Evolutionary conservation across 805 yeast genomes (phyloP), one percentile per base, ranked within the genome.

Genomic region (Scheffersomyces coipomensis): DNA sequence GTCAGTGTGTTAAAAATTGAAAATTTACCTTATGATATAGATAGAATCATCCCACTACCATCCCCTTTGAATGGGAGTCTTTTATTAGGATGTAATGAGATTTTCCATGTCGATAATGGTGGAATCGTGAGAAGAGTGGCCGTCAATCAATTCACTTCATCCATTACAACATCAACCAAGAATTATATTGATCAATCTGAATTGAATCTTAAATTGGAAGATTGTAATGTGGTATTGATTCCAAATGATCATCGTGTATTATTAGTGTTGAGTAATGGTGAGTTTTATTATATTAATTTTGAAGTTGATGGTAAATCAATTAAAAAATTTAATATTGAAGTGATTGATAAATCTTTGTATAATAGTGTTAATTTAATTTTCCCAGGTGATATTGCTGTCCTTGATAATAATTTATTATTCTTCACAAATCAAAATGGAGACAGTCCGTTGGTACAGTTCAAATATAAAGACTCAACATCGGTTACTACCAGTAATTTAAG

Each of bases 91-190:
- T 74, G 84, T 25, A 89, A 90, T 55, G 86, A 84, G 50, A 48
- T 90, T 7, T 64, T 88, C 9, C 90, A 87, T 59, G 75, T 88
- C 13, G 96, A 90, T 53, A 79, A 87, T 22, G 76, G 88, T 2
- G 95, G 95, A 3, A 77, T 82, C 23, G 53, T 72, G 2, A 73
- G 78, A 43, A 83, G 88, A 19, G 65, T 82, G 2, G 80, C 83
- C 2, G 77, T 83, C 2, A 86, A 86, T 54, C 60, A 66, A 42
- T 83, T 64, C 49, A 76, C 79, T 21, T 46, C 66, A 2, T 53
- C 56, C 29, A 59, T 56, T 24, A 70, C 73, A 1, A 47, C 60
- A 2, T 59, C 65, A 2, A 56, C 53, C 34, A 69, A 68, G 39
- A 57, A 54, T 37, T 69, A 60, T 44, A 46, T 47, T 23, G 83